Percentiles rank a stretch among this genome's conserved stretches.
These are phyloP conservation scores for Podospora pseudocomata DNA, from an alignment of 495 filamentous ascomycete genomes.

Conservation along the genomic window DNA sequence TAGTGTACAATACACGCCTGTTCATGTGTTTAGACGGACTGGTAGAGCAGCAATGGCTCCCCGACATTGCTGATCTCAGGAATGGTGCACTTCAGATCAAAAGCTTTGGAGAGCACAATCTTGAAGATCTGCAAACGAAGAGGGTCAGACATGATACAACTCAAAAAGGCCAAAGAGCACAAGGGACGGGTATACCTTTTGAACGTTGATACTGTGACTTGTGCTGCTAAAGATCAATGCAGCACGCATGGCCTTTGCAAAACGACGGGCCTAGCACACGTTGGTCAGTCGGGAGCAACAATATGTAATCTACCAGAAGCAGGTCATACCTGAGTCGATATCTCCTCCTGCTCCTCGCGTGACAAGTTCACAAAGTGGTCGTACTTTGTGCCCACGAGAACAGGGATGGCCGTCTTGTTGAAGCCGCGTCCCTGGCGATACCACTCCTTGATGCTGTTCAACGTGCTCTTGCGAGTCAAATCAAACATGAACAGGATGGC, in stretches of 20 bases:
- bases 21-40: constrained; percentile 55
- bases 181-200: constrained; percentile 65
- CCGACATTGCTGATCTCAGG: constrained; percentile 97
- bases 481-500: constrained; percentile 99
- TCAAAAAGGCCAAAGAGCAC: background rate
- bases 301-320: background rate
- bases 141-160: constrained; percentile 18
- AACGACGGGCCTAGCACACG: constrained; percentile 73
- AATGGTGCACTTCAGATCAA: constrained; percentile 98
- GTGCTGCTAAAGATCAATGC: constrained; percentile 97
- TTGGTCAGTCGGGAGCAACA: constrained; percentile 11
- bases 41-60: constrained; percentile 93
- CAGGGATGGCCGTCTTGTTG: constrained; percentile 98
- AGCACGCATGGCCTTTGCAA: constrained; percentile 97
- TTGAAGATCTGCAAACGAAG: constrained; percentile 79
- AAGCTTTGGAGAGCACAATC: constrained; percentile 96
- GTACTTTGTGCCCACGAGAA: constrained; percentile 95
- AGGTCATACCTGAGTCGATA: constrained; percentile 80
- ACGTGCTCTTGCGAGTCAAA: constrained; percentile 91
- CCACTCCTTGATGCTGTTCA: constrained; percentile 99
- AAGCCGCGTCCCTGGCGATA: constrained; percentile 96
- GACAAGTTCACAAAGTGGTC: constrained; percentile 99
- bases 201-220: constrained; percentile 98
- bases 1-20: background rate
- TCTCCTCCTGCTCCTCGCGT: constrained; percentile 95